Percentiles rank a stretch among this genome's conserved stretches.
phyloP scores from a whole-genome alignment of 73 alveolate species.

The Blepharisma stoltei region DNA sequence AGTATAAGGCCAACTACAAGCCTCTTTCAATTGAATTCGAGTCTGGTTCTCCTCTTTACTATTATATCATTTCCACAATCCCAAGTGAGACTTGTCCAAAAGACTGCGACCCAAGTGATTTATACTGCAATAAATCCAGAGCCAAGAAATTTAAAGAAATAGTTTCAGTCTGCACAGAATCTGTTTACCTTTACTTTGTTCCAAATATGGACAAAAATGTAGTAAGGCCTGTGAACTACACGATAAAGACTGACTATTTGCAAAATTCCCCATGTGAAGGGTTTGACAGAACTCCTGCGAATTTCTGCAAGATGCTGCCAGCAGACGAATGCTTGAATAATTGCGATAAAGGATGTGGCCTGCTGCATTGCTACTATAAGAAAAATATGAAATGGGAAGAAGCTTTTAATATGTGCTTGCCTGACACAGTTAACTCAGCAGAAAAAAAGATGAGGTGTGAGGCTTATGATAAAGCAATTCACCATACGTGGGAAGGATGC shows the following conservation, averaged over 20 bases:
- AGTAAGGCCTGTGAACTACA: neutral
- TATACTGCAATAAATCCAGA: neutral
- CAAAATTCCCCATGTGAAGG: neutral
- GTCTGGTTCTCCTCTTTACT: too few relatives aligned
- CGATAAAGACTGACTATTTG: slow-evolving; percentile 4
- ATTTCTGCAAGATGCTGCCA: neutral
- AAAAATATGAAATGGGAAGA: neutral
- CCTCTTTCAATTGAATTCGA: too few relatives aligned
- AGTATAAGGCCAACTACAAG: too few relatives aligned
- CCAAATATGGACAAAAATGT: neutral
- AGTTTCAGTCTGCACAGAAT: neutral
- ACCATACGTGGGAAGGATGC: neutral
- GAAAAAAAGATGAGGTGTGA: neutral
- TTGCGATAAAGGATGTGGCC: slow-evolving; percentile 5
- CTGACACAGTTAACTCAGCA: neutral
- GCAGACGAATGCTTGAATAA: neutral
- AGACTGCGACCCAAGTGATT: neutral
- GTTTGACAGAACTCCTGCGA: slow-evolving; percentile 9
- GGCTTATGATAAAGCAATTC: neutral
- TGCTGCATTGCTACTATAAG: neutral
- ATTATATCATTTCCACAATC: too few relatives aligned
- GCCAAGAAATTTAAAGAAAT: neutral
- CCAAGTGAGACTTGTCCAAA: neutral
- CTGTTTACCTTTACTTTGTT: neutral
- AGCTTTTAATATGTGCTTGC: neutral